Conservation (phyloP, 2,329 filamentous ascomycete genomes). For the Calonectria naviculata region DNA sequence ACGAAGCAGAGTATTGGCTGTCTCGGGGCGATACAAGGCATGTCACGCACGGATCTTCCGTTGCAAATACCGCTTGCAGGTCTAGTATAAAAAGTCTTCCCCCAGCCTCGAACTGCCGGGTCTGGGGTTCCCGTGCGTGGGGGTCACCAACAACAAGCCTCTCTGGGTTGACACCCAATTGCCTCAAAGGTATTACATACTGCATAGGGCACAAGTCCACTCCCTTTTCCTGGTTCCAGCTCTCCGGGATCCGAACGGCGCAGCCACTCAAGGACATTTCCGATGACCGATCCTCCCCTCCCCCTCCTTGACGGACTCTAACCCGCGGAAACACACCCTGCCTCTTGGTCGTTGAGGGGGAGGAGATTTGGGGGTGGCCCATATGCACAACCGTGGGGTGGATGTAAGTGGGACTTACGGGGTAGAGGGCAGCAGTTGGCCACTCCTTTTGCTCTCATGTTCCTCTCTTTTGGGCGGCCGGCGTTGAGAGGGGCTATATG, state of each 20-base stretch:
- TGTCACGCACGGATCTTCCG: slow-evolving; percentile 4
- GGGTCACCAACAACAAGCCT: not conserved
- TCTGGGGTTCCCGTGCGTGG: slow-evolving; percentile 7
- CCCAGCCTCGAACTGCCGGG: slow-evolving; percentile 4
- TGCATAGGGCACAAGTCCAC: not conserved
- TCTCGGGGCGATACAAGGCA: not conserved
- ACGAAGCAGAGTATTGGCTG: not conserved
- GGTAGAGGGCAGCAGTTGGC: not conserved
- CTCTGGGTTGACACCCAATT: not conserved
- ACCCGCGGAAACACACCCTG: not conserved
- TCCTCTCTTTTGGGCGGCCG: not conserved
- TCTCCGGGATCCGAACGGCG: not conserved
- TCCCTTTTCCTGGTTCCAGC: not conserved
- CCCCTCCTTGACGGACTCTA: not conserved
- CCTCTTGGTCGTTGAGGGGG: not conserved
- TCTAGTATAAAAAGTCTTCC: not conserved
- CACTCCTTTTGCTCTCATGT: not conserved
- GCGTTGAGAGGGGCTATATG: not conserved
- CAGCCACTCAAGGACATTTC: not conserved
- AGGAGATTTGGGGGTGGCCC: not conserved
- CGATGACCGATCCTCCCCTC: not conserved
- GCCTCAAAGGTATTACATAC: slow-evolving; percentile 12
- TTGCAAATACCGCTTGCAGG: not conserved
- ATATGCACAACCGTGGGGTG: not conserved
- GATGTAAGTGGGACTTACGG: not conserved